A percentile compares a stretch with the other conserved stretches of the same genome.
phyloP scores from a whole-genome alignment of 2,329 filamentous ascomycete genomes.

The Colletotrichum sp. region DNA sequence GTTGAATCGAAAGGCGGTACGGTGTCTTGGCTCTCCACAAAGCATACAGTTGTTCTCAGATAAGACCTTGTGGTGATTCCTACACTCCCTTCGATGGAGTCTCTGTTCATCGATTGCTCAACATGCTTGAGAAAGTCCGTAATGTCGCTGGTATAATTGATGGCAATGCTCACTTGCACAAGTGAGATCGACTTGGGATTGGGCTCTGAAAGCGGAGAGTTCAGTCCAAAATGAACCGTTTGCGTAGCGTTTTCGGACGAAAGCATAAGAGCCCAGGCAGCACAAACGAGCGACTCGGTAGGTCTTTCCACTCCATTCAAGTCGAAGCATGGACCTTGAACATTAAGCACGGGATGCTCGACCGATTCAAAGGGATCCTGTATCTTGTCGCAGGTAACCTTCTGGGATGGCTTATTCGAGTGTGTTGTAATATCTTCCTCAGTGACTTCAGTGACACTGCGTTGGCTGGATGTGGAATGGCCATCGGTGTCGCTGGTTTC shows the following conservation, averaged over 20 bases:
- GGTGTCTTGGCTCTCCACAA: background rate
- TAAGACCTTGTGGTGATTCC: no score
- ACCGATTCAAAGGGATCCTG: background rate
- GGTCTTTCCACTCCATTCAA: background rate
- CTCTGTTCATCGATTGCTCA: background rate
- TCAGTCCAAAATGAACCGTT: background rate
- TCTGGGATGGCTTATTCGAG: background rate
- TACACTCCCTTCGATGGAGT: no score
- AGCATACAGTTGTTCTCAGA: background rate
- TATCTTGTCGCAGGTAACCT: background rate
- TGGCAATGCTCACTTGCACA: background rate
- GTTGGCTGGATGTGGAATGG: background rate
- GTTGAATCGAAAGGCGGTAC: background rate
- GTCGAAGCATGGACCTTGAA: background rate
- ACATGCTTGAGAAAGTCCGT: background rate
- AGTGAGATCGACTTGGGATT: background rate
- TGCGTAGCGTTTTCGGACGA: background rate
- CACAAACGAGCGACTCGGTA: background rate
- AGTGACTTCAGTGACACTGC: background rate
- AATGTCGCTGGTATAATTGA: background rate
- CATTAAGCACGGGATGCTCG: background rate
- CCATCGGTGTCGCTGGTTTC: background rate
- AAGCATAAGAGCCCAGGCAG: background rate
- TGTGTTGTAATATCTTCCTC: background rate
- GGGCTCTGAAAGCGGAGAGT: fast-evolving